Evolutionary conservation across 2,329 filamentous ascomycete species (phyloP).

Genomic region (Tolypocladium pustulatum): DNA sequence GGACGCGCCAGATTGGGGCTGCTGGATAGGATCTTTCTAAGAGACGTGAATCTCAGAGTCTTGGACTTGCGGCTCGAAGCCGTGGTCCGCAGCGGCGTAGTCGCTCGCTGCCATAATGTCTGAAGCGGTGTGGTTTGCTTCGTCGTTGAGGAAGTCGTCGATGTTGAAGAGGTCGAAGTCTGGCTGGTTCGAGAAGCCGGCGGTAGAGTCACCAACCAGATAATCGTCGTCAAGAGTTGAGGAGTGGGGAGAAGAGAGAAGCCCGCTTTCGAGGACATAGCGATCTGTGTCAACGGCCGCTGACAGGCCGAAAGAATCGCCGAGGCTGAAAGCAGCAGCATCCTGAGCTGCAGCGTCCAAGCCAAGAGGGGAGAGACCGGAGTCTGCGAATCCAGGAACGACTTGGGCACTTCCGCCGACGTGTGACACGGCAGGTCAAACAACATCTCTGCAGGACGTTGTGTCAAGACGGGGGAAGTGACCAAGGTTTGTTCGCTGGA

Average conservation of each 20-base stretch:
- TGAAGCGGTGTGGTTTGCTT: slow-evolving; percentile 32
- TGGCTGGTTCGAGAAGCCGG: slow-evolving; percentile 30
- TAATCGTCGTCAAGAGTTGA: slow-evolving; percentile 56
- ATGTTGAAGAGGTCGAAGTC: slow-evolving; percentile 38
- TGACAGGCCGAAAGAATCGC: slow-evolving; percentile 59
- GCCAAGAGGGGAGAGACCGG: slow-evolving; percentile 26
- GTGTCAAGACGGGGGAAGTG: slow-evolving; percentile 80
- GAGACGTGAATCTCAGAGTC: slow-evolving; percentile 50
- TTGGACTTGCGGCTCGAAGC: slow-evolving; percentile 40
- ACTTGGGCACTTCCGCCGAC: slow-evolving; percentile 56
- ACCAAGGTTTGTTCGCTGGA: slow-evolving; percentile 15
- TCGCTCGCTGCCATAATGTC: slow-evolving; percentile 38
- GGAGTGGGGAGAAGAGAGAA: slow-evolving; percentile 63
- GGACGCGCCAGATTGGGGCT: slow-evolving; percentile 67
- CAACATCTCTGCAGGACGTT: slow-evolving; percentile 99
- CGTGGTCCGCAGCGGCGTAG: slow-evolving; percentile 41
- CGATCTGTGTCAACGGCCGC: slow-evolving; percentile 61
- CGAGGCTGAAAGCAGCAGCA: slow-evolving; percentile 56
- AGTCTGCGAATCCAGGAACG: slow-evolving; percentile 32
- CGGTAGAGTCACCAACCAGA: slow-evolving; percentile 50
- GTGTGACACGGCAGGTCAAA: slow-evolving; percentile 99
- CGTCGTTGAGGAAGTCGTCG: slow-evolving; percentile 45
- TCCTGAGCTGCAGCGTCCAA: slow-evolving; percentile 44
- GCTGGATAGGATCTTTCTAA: slow-evolving; percentile 59
- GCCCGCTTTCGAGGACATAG: slow-evolving; percentile 65